These are phyloP conservation scores for Plantago rigida DNA, from an alignment of 305 asterid genomes.

Conservation along the genomic window DNA sequence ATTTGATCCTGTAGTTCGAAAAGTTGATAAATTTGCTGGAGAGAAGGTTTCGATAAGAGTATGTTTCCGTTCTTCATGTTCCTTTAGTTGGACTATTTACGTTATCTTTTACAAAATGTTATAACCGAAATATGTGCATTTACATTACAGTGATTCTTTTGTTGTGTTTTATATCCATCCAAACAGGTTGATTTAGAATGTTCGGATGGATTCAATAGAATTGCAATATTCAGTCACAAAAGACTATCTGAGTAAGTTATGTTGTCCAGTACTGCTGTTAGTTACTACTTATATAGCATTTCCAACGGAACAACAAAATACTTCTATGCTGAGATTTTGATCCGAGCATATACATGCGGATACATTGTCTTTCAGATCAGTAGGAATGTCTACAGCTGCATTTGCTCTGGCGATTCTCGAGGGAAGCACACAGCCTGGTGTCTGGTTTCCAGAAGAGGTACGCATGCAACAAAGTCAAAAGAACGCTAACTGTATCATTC, in stretches of 20 bases:
- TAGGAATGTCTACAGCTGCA: conserved; percentile 59
- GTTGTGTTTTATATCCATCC: conserved; percentile 2
- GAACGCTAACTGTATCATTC: conserved; percentile 4
- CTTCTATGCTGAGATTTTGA: conserved; percentile 1
- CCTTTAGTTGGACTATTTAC: conserved; percentile 2
- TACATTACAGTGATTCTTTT: not conserved
- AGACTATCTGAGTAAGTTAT: conserved; percentile 48
- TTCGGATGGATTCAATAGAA: conserved; percentile 50
- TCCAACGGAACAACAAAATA: not conserved
- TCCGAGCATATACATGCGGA: conserved; percentile 3
- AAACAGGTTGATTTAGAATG: conserved; percentile 75
- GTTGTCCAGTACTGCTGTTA: not conserved
- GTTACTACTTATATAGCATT: not conserved
- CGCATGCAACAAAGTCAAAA: conserved; percentile 7
- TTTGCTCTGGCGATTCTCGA: conserved; percentile 69
- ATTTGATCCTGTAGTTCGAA: conserved; percentile 68
- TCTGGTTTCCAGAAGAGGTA: conserved; percentile 91
- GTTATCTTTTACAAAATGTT: not conserved
- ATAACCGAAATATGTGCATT: not conserved
- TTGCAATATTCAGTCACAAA: conserved; percentile 79
- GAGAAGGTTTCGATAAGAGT: conserved; percentile 88
- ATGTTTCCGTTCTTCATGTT: conserved; percentile 11
- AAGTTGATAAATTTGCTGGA: conserved; percentile 52
- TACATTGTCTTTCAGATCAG: conserved; percentile 47
- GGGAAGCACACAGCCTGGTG: conserved; percentile 77